These are phyloP conservation scores for Guillardia theta DNA, from an alignment of 78 protist species.

Conservation along the genomic window DNA sequence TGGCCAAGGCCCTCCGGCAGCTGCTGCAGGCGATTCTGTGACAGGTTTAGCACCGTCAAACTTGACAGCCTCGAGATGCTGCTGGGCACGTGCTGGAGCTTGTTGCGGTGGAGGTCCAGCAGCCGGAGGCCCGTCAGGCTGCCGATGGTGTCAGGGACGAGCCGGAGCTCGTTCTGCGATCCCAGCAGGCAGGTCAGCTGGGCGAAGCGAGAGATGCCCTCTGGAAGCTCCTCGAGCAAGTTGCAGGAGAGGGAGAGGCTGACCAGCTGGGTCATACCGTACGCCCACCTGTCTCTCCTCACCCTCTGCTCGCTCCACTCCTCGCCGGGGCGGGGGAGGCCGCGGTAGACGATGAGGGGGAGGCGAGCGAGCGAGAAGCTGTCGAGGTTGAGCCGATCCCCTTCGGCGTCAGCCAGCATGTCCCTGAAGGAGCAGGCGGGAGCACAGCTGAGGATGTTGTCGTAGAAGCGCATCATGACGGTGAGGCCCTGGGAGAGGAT, in stretches of 20 bases:
- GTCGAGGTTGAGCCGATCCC: not conserved
- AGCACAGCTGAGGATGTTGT: not conserved
- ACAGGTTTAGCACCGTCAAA: not conserved
- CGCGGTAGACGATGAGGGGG: not conserved
- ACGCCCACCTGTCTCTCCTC: not conserved
- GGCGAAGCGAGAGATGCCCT: not conserved
- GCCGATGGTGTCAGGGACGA: not conserved
- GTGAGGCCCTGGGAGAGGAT: not conserved
- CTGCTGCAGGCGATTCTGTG: not conserved
- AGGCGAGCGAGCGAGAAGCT: not conserved
- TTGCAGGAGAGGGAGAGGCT: not conserved
- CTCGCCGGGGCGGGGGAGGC: slow-evolving; percentile 16
- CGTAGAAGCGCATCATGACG: not conserved
- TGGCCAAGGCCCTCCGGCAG: slow-evolving; percentile 5
- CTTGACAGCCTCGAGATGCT: not conserved
- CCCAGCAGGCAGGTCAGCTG: not conserved
- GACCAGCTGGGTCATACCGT: not conserved
- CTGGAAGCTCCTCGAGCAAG: not conserved
- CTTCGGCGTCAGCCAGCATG: not conserved
- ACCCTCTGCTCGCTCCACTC: not conserved
- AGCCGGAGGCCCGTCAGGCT: not conserved
- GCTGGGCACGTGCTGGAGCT: not conserved
- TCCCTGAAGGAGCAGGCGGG: slow-evolving; percentile 16
- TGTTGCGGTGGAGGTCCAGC: not conserved
- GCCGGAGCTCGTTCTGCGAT: not conserved